Conservation (phyloP, 768 basidiomycete species). For the Hemileccinum impolitum region DNA sequence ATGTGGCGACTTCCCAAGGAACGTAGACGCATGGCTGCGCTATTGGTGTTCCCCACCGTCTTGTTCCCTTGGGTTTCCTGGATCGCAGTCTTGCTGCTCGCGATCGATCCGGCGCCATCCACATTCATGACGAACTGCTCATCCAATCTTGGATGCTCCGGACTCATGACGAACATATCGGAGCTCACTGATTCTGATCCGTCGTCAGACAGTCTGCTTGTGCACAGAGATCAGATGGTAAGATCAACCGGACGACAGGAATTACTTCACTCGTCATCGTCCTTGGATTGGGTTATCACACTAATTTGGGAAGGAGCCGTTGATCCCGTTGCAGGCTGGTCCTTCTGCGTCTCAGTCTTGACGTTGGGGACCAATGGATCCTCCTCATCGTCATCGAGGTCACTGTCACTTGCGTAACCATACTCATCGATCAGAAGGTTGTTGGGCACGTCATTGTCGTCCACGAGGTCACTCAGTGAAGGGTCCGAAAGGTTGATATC, state of each 20-base stretch:
- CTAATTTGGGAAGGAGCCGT: background rate
- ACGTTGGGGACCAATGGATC: background rate
- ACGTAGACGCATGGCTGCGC: background rate
- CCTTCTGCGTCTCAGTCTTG: background rate
- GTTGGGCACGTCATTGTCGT: slow-evolving; percentile 5
- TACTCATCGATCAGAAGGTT: slow-evolving; percentile 16
- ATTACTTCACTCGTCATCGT: slow-evolving; percentile 7
- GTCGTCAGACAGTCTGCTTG: slow-evolving; percentile 12
- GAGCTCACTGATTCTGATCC: slow-evolving; percentile 14
- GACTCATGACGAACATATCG: slow-evolving; percentile 18
- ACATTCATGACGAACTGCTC: background rate
- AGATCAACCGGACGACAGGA: background rate
- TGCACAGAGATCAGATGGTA: background rate
- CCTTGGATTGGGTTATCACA: background rate
- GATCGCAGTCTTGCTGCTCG: background rate
- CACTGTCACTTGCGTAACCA: slow-evolving; percentile 33
- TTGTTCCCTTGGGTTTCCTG: background rate
- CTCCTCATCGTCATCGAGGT: slow-evolving; percentile 31
- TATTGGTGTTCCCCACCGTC: background rate
- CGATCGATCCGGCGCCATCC: background rate
- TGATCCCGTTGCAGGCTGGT: background rate
- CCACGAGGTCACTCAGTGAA: slow-evolving; percentile 12
- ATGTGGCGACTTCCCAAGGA: slow-evolving; percentile 13
- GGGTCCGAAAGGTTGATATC: slow-evolving; percentile 5
- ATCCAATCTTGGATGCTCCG: slow-evolving; percentile 6